Conservation (phyloP, 192 early-diverging fungal species). For the Geranomyces michiganensis region DNA sequence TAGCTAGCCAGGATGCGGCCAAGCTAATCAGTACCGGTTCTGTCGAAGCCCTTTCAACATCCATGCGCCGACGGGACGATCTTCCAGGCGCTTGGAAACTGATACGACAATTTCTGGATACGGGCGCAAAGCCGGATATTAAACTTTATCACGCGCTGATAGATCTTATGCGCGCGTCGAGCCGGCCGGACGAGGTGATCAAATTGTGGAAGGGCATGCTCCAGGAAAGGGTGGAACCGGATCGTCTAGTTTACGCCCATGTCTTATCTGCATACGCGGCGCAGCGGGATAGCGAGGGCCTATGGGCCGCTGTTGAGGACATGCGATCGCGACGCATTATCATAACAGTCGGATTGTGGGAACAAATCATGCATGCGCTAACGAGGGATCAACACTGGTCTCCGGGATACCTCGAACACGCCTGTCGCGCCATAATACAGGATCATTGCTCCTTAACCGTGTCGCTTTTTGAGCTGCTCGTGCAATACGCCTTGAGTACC, state of each 20-base stretch:
- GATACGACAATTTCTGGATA: conserved; percentile 3
- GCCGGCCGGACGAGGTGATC: conserved; percentile 20
- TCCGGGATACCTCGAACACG: not conserved
- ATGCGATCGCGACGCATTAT: not conserved
- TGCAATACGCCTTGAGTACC: not conserved
- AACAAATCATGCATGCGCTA: not conserved
- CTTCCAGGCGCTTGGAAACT: not conserved
- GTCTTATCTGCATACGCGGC: not conserved
- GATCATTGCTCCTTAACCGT: not conserved
- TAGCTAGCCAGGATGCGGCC: not conserved
- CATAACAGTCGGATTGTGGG: not conserved
- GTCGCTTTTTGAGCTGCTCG: not conserved
- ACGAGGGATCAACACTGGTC: conserved; percentile 1
- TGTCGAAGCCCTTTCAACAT: not conserved
- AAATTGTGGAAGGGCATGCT: conserved; percentile 9
- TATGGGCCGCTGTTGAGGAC: not conserved
- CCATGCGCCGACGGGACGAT: not conserved
- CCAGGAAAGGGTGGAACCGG: conserved; percentile 2
- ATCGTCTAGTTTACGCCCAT: not conserved
- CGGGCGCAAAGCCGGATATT: not conserved
- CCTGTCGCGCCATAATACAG: conserved; percentile 4
- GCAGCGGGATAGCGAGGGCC: not conserved
- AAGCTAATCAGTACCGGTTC: not conserved
- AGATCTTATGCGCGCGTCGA: not conserved
- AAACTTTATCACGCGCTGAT: conserved; percentile 6